Base-by-base conservation (phyloP, 202 grass and related monocot genomes). In the Cymbopogon flexuosus region DNA sequence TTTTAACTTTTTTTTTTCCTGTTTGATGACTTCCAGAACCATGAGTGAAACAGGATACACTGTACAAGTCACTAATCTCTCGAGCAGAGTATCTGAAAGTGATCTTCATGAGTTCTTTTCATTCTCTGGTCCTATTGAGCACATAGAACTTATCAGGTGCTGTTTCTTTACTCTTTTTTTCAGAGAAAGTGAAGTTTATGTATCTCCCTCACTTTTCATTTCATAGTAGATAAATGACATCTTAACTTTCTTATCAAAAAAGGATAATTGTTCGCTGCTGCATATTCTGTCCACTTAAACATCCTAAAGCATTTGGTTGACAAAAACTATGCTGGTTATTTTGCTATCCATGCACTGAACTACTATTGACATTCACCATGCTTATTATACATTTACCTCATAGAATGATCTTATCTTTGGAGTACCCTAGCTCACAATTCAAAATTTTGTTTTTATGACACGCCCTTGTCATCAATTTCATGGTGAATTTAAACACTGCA, bases 81-180 rank as follows among this genome's bases (percentile, higher is more conserved):
- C 96, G 34, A 85, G 46, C 83, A 82, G 72, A 42, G 90, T 87
- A 62, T 91, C 86, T 22, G 96, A 98, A 62, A 80, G 63, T 62
- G 90, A 98, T 80, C 87, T 98, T 78, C 85, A 88, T 66, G 90
- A 93, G 19, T 98, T 98, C 90, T 98, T 98, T 81, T 91, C 92
- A 18, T 98, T 98, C 89, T 98, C 88, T 73, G 95, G 95, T 65
- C 72, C 96, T 88, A 92, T 98, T 81, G 96, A 98, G 73, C 84
- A 95, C 81, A 74, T 98, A 81, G 92, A 98, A 58, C 86, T 98
- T 43, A 89, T 95, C 88, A 95, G 96, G 96, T 98, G 45, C 22
- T 40, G 39, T 70, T 65, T 2, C 14, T 46, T 68, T 34, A 14
- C 34, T 37, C 27, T 35, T 22, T 35, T 8, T 66, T 56, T 67